Base-by-base conservation (phyloP, 1,139 yeast genomes). In the Sugiyamaella neomexicana region DNA sequence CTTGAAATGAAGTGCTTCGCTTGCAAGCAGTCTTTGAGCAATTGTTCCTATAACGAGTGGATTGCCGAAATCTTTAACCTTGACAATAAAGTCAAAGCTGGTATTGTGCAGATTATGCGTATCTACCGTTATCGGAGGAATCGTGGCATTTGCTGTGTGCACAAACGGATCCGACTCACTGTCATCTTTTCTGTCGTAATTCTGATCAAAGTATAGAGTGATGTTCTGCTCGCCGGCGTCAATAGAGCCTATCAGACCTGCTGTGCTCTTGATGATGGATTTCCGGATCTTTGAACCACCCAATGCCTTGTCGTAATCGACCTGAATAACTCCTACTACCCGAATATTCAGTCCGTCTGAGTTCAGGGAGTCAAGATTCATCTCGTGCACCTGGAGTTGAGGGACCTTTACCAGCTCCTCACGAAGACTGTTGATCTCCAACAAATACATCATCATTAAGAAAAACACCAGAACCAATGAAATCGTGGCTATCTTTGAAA, bases 31-130 rank as follows among this genome's bases (percentile, higher is more conserved):
- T 23, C 56, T 54, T 23, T 60, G 47, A 2, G 61, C 62, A 8
- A 65, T 59, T 5, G 60, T 38, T 7, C 59, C 61, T 41, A 65
- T 56, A 27, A 63, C 50, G 16, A 54, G 45, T 1, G 65, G 57
- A 44, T 58, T 57, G 7, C 66, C 68, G 55, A 65, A 64, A 17
- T 62, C 64, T 17, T 59, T 60, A 42, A 65, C 48, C 17, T 55
- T 56, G n/a, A 61, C 58, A 23, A 62, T 54, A 47, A 61, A 50
- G 48, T 63, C 61, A 44, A 65, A 57, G 8, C 41, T 42, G 6
- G 68, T 63, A n/a, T 52, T 46, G 10, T 52, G 56, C 10, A 56
- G 59, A 10, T 62, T 54, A 6, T 56, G 54, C 6, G 60, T 53
- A 34, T 54, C 55, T 4, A 64, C 57, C 1, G 46, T 55, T 53